Evolutionary conservation across 1,139 yeast genomes (phyloP).

Genomic region (Blastobotrys illinoisensis): DNA sequence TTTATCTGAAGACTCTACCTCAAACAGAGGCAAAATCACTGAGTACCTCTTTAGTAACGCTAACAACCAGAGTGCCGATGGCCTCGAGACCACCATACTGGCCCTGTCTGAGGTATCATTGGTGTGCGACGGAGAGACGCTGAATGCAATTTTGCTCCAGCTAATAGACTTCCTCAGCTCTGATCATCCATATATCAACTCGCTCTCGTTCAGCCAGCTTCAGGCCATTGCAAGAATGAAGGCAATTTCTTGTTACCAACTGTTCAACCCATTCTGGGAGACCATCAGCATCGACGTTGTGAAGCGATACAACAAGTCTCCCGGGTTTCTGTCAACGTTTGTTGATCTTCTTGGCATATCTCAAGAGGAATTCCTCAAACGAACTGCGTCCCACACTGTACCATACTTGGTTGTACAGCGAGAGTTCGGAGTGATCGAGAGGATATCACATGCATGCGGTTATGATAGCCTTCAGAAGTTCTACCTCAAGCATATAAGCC

Average conservation of each 20-base stretch:
- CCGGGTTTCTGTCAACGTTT: slow-evolving; percentile 52
- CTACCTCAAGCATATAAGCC: slow-evolving; percentile 34
- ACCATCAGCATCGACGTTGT: slow-evolving; percentile 64
- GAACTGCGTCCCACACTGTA: slow-evolving; percentile 69
- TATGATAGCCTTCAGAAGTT: slow-evolving; percentile 18
- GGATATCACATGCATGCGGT: slow-evolving; percentile 42
- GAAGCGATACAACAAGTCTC: slow-evolving; percentile 44
- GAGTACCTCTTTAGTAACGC: slow-evolving; percentile 13
- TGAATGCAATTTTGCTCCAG: slow-evolving; percentile 54
- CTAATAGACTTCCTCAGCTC: slow-evolving; percentile 58
- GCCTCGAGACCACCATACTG: slow-evolving; percentile 50
- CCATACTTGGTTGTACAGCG: slow-evolving; percentile 69
- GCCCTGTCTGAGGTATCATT: slow-evolving; percentile 59
- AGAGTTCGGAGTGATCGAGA: slow-evolving; percentile 56
- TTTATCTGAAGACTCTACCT: slow-evolving; percentile 8
- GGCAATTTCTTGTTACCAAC: slow-evolving; percentile 42
- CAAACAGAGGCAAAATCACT: slow-evolving; percentile 16
- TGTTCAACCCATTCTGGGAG: slow-evolving; percentile 74
- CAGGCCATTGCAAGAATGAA: slow-evolving; percentile 41
- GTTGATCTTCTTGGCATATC: slow-evolving; percentile 63
- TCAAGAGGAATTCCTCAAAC: slow-evolving; percentile 52
- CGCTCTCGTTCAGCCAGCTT: slow-evolving; percentile 58
- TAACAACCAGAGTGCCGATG: not conserved
- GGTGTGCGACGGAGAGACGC: slow-evolving; percentile 54
- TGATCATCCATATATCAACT: slow-evolving; percentile 53